phyloP scores from a whole-genome alignment of 2,329 filamentous ascomycete species.

The Cordyceps militaris region DNA sequence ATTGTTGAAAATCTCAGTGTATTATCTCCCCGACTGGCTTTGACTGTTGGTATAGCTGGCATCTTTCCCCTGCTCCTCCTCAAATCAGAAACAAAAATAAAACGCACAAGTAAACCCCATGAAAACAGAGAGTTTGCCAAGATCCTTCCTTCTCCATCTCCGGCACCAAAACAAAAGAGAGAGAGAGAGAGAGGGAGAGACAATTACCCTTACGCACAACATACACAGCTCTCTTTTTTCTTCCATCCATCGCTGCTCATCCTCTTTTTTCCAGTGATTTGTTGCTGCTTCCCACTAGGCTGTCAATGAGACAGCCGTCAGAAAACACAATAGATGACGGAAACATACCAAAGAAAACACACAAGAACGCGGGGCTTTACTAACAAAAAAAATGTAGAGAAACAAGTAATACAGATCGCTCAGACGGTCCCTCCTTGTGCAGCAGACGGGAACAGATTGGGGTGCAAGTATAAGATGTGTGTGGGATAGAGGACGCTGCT shows the following conservation, averaged over 20 bases:
- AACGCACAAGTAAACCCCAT: background rate
- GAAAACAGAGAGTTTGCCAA: background rate
- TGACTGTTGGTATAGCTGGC: slow-evolving; percentile 26
- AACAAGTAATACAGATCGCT: slow-evolving; percentile 14
- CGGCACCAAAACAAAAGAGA: background rate
- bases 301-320: background rate
- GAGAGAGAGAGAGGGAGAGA: too few relatives aligned
- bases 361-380: background rate
- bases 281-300: background rate
- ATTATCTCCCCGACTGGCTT: slow-evolving; percentile 30
- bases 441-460: slow-evolving; percentile 16
- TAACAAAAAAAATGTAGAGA: background rate
- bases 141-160: background rate
- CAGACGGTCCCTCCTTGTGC: background rate
- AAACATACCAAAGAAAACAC: background rate
- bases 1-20: slow-evolving; percentile 30
- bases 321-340: background rate
- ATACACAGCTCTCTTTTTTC: background rate
- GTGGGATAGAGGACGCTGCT: background rate
- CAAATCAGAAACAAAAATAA: background rate
- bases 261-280: background rate
- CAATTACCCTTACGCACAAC: background rate
- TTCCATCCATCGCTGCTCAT: background rate
- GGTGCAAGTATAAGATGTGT: slow-evolving; percentile 22
- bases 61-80: slow-evolving; percentile 15